Percentiles rank a stretch among this genome's conserved stretches.
Conservation (phyloP, 345 rosid species). For the Moricandia arvensis region DNA sequence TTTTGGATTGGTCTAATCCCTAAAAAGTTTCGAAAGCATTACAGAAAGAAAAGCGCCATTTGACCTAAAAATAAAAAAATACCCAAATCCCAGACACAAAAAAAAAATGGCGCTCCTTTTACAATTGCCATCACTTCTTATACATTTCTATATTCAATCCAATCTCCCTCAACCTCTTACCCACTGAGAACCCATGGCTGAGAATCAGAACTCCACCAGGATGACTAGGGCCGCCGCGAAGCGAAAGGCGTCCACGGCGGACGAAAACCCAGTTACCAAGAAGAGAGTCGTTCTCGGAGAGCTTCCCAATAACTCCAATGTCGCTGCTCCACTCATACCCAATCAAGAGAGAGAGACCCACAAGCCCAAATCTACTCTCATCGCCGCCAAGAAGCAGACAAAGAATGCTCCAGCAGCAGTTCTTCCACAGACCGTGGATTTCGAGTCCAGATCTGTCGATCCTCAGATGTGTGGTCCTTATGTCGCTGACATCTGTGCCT, state of each 20-base stretch:
- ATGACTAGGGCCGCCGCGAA: slow-evolving; percentile 37
- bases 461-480: slow-evolving; percentile 38
- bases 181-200: slow-evolving; percentile 19
- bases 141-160: background rate
- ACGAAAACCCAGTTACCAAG: slow-evolving; percentile 22
- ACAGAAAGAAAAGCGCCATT: background rate
- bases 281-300: slow-evolving; percentile 35
- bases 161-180: background rate
- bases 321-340: slow-evolving; percentile 15
- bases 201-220: slow-evolving; percentile 32
- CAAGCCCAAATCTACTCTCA: background rate
- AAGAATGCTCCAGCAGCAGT: background rate
- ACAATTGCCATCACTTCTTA: background rate
- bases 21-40: background rate
- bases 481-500: slow-evolving; percentile 15
- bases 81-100: background rate
- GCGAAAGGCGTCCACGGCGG: slow-evolving; percentile 21
- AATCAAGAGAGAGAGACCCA: slow-evolving; percentile 16
- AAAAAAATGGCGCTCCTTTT: slow-evolving; percentile 28
- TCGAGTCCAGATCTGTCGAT: slow-evolving; percentile 26
- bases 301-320: slow-evolving; percentile 19
- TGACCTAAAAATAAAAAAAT: background rate
- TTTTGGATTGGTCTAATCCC: background rate
- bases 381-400: background rate
- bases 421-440: background rate